Base-by-base conservation (phyloP, 495 filamentous ascomycete species). In the Talaromyces trachyspermus region DNA sequence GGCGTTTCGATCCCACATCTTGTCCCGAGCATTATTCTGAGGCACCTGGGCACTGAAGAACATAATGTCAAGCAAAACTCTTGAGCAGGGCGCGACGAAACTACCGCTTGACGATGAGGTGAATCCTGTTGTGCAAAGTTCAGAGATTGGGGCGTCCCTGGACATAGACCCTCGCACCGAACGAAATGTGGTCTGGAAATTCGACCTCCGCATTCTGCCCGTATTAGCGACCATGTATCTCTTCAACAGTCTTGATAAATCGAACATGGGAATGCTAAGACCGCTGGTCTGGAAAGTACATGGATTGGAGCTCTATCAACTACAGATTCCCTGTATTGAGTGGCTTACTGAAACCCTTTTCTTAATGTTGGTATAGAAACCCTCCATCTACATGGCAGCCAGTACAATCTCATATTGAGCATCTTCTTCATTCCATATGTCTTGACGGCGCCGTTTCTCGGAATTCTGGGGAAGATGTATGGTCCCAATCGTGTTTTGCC, bases 381-480 rank as follows among this genome's bases (percentile, higher is more conserved):
- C 1, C 48, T 77, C 18, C 48, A 62, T 22, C 73, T 84, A 58
- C 60, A 66, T 22, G 51, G 58, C 12, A 70, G 73, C 39, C 73
- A 82, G 47, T 83, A 83, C 58, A 83, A 83, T 56, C 72, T 70
- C 27, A 72, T 82, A 19, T 58, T 83, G 32, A 67, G 64, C 20
- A 74, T 83, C 49, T 84, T 84, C 65, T 83, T 79, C 58, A 65
- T 84, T 18, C 81, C 80, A 15, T 84, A 81, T 49, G 77, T 83
- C 39, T 49, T 82, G 14, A 75, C 68, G 38, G 78, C 73, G 9
- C 79, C 75, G 8, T 70, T 70, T 2, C 29, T 81, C 39, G 78
- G 69, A 10, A 77, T 85, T 57, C 46, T 77, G 11, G 76, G 75
- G 26, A 80, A 83, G 63, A 79, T 73, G 52, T 74, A 66, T 44